Evolutionary conservation across 441 rosid species (phyloP).

Genomic region (Hura crepitans): DNA sequence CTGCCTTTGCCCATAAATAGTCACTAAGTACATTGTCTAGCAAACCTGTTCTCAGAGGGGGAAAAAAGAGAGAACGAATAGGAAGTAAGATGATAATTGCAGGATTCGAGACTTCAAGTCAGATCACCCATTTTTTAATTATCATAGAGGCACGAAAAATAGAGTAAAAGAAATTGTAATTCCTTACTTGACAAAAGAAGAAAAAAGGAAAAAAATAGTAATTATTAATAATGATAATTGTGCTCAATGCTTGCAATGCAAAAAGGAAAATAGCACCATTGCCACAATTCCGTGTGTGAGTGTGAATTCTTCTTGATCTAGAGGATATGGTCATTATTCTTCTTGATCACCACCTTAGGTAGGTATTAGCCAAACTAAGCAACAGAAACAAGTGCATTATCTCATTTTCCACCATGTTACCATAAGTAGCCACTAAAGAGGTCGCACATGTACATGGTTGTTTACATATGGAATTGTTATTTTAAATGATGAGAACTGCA

Average conservation of each 20-base stretch:
- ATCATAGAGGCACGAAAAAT: too few species aligned
- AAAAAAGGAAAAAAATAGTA: too few species aligned
- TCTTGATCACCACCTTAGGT: neutral
- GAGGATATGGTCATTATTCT: neutral
- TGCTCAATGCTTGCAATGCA: too few species aligned
- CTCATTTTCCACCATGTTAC: neutral
- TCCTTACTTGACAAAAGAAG: too few species aligned
- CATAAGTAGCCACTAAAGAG: neutral
- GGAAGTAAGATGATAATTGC: too few species aligned
- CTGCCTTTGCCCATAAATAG: slow-evolving; percentile 94
- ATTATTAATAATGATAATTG: too few species aligned
- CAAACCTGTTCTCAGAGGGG: slow-evolving; percentile 46
- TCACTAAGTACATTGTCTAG: slow-evolving; percentile 90
- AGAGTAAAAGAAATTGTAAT: too few species aligned
- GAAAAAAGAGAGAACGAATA: neutral
- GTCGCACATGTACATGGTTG: neutral
- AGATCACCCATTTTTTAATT: too few species aligned
- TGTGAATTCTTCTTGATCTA: too few species aligned
- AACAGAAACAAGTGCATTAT: neutral
- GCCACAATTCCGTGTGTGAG: too few species aligned
- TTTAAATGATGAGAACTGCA: neutral
- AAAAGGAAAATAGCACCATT: too few species aligned
- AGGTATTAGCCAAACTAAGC: neutral
- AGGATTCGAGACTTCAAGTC: too few species aligned
- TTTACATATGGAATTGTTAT: neutral